Base-by-base conservation (phyloP, 1,139 yeast genomes). In the Nakaseomyces uthaithaninus region DNA sequence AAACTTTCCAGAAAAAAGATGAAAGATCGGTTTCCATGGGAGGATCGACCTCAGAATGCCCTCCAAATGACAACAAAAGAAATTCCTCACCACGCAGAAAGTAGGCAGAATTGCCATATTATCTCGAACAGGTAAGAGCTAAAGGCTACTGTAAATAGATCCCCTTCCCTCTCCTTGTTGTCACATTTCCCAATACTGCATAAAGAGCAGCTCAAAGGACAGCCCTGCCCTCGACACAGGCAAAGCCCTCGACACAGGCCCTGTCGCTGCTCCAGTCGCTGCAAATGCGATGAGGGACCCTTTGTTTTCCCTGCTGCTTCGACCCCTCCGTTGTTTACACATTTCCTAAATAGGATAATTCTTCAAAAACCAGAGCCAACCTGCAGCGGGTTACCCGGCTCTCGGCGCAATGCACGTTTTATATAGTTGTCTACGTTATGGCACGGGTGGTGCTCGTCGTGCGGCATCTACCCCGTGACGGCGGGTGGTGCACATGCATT, bases 141-240 rank as follows among this genome's bases (percentile, higher is more conserved):
- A 22, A 22, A 22, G 11, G 25, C 25, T 8, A 22, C 4, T 17
- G 22, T 8, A 28, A 28, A 28, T 8, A 11, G 12, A n/a, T 8
- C 7, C 11, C 5, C 22, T 11, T 14, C 20, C 18, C n/a, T 17
- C 10, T 14, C 12, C 5, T 8, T 31, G 35, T 31, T 31, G 35
- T 31, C 25, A 31, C 35, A 31, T 31, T 31, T 31, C 35, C 35
- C 35, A 31, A 31, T 31, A 19, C 11, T n/a, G 25, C 35, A 11
- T 7, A 19, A 16, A 9, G 8, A 11, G 15, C 17, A 27, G 9
- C 5, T 27, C 17, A 27, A 9, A 15, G 16, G 12, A 14, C 17
- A 8, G 15, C 8, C 16, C 35, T 19, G 16, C 11, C 20, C 10
- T 17, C n/a, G n/a, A n/a, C n/a, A n/a, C n/a, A n/a, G n/a, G 25